These are phyloP conservation scores for Fusarium humuli DNA, from an alignment of 2,329 filamentous ascomycete genomes.

Conservation along the genomic window DNA sequence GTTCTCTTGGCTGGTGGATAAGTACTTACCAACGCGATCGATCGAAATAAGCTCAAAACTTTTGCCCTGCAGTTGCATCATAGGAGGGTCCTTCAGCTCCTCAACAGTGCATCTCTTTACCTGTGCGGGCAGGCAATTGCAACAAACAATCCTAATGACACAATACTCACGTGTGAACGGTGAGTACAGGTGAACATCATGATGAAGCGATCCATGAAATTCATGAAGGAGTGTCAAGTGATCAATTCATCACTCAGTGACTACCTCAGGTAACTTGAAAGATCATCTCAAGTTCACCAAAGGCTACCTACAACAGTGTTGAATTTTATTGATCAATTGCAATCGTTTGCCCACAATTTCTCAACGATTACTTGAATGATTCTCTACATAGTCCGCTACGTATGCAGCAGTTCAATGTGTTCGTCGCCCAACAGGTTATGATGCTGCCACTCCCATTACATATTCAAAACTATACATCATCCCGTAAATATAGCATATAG, in stretches of 20 bases:
- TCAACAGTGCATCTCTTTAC: slow-evolving; percentile 18
- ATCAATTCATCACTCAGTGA: background rate
- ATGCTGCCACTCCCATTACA: background rate
- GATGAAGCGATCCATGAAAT: background rate
- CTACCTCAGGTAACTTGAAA: background rate
- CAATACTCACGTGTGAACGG: slow-evolving; percentile 1
- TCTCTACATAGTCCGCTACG: background rate
- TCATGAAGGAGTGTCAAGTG: background rate
- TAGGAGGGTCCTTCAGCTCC: background rate
- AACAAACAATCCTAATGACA: slow-evolving; percentile 11
- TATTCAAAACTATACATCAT: background rate
- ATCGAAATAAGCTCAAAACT: slow-evolving; percentile 9
- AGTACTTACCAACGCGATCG: background rate
- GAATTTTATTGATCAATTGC: background rate
- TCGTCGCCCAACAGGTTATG: background rate
- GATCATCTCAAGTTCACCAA: background rate
- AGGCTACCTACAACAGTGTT: background rate
- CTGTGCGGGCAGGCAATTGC: slow-evolving; percentile 7
- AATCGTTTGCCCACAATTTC: background rate
- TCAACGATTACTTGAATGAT: background rate
- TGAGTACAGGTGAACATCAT: slow-evolving; percentile 10
- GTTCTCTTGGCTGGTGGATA: slow-evolving; percentile 1
- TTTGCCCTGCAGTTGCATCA: slow-evolving; percentile 4
- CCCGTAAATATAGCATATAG: background rate
- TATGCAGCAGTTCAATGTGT: background rate